phyloP scores from a whole-genome alignment of 306 rosid genomes.

The Cicer yamashitae region DNA sequence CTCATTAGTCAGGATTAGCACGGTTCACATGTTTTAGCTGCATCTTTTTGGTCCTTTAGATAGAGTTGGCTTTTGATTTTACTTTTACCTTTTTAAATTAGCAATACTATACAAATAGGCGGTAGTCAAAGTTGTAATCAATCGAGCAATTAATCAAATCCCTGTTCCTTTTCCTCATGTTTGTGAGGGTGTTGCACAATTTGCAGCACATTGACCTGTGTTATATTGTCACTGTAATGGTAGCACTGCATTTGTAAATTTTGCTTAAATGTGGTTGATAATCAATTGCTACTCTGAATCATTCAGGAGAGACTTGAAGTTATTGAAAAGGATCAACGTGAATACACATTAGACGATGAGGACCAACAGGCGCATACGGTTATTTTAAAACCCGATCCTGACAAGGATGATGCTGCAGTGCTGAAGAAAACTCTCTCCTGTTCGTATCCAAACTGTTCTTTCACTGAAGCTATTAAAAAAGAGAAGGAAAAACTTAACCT shows the following conservation, averaged over 20 bases:
- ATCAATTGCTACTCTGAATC: slow-evolving; percentile 34
- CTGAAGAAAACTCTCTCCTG: slow-evolving; percentile 93
- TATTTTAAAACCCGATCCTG: slow-evolving; percentile 90
- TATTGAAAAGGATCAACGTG: slow-evolving; percentile 90
- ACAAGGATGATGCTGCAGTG: slow-evolving; percentile 64
- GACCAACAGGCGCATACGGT: slow-evolving; percentile 84
- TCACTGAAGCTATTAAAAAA: slow-evolving; percentile 75
- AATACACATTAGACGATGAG: slow-evolving; percentile 95
- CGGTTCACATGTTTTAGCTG: slow-evolving; percentile 27
- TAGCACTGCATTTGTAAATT: slow-evolving; percentile 17
- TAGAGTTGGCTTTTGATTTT: slow-evolving; percentile 18
- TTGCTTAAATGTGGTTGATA: slow-evolving; percentile 37
- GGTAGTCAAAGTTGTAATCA: slow-evolving; percentile 19
- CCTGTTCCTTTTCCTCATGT: slow-evolving; percentile 27
- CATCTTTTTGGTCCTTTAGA: slow-evolving; percentile 10
- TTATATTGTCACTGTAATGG: slow-evolving; percentile 28
- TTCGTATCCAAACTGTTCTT: slow-evolving; percentile 89
- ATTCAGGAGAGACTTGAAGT: slow-evolving; percentile 88
- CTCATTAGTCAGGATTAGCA: slow-evolving; percentile 5
- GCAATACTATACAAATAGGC: neutral
- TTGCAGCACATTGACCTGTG: neutral
- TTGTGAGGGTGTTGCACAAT: slow-evolving; percentile 6
- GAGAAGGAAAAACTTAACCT: slow-evolving; percentile 94
- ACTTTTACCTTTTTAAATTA: slow-evolving; percentile 17
- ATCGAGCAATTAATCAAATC: neutral